Conservation (phyloP, 1,284 basidiomycete species). For the Taiwanofungus camphoratus region DNA sequence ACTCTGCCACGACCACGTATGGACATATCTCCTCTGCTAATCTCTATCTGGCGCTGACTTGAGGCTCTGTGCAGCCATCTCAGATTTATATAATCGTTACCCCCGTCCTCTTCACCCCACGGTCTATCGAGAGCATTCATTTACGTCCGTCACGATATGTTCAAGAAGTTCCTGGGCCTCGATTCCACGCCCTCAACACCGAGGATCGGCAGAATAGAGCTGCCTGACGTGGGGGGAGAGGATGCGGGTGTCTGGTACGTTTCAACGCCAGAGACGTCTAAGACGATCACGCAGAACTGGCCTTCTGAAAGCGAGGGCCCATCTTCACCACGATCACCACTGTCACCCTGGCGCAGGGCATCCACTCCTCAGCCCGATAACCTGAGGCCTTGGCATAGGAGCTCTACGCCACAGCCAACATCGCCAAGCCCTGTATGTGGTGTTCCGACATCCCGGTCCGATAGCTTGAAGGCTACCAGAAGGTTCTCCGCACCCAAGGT, state of each 20-base stretch:
- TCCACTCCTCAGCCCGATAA: background rate
- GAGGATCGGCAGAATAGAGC: conserved; percentile 24
- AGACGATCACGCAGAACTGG: background rate
- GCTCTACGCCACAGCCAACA: background rate
- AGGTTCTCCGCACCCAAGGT: conserved; percentile 1
- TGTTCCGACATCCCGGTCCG: conserved; percentile 1
- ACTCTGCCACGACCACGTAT: conserved; percentile 15
- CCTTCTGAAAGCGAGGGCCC: background rate
- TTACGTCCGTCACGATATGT: conserved; percentile 20
- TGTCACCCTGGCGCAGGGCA: background rate
- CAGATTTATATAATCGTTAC: conserved; percentile 5
- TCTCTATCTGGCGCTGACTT: background rate
- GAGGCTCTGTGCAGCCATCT: background rate
- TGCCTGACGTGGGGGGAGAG: conserved; percentile 23
- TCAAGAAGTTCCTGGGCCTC: conserved; percentile 21
- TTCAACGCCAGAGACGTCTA: background rate
- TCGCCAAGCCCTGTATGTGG: background rate
- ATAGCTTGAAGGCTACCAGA: conserved; percentile 1
- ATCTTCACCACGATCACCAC: background rate
- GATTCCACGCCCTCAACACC: conserved; percentile 27
- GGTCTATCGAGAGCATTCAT: conserved; percentile 9
- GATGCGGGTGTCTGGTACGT: background rate
- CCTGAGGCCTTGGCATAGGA: background rate
- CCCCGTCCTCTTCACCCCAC: conserved; percentile 7
- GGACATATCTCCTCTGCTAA: conserved; percentile 9